Conservation (phyloP, 352 stramenopile species). For the Phytophthora foliorum region DNA sequence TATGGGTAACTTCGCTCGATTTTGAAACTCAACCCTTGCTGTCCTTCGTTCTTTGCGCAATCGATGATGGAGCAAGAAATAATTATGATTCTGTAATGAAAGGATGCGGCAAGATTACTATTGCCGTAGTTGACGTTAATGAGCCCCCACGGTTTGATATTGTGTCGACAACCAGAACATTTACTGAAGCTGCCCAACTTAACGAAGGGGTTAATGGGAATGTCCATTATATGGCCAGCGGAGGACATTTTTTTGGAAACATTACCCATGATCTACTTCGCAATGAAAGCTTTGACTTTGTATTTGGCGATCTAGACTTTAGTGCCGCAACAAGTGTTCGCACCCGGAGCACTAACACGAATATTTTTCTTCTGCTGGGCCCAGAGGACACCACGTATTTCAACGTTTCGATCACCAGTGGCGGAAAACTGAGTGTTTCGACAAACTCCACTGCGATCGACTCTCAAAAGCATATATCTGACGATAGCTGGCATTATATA, state of each 20-base stretch:
- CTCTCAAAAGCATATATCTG: slow-evolving; percentile 7
- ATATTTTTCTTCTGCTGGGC: slow-evolving; percentile 20
- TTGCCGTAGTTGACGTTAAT: slow-evolving; percentile 54
- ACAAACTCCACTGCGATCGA: not conserved
- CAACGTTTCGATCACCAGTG: slow-evolving; percentile 21
- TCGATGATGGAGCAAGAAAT: slow-evolving; percentile 57
- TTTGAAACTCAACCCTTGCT: slow-evolving; percentile 47
- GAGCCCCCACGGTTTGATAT: slow-evolving; percentile 41
- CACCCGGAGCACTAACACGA: slow-evolving; percentile 7
- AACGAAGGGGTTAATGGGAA: slow-evolving; percentile 16
- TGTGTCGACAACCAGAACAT: not conserved
- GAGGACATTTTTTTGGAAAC: slow-evolving; percentile 30
- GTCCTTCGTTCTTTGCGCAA: slow-evolving; percentile 52
- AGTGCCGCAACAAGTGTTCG: slow-evolving; percentile 45
- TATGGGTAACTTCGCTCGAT: slow-evolving; percentile 42
- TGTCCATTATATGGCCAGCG: slow-evolving; percentile 27
- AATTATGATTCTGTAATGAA: slow-evolving; percentile 57
- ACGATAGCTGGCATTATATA: slow-evolving; percentile 33
- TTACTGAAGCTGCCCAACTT: slow-evolving; percentile 23
- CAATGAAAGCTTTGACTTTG: slow-evolving; percentile 25
- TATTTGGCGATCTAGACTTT: slow-evolving; percentile 63
- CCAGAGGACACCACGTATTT: slow-evolving; percentile 13
- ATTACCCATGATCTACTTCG: slow-evolving; percentile 24
- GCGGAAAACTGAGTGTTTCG: slow-evolving; percentile 20
- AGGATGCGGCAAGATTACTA: slow-evolving; percentile 48